Percentiles rank a stretch among this genome's conserved stretches.
These are phyloP conservation scores for Fraxinus velutina DNA, from an alignment of 305 asterid genomes.

Conservation along the genomic window DNA sequence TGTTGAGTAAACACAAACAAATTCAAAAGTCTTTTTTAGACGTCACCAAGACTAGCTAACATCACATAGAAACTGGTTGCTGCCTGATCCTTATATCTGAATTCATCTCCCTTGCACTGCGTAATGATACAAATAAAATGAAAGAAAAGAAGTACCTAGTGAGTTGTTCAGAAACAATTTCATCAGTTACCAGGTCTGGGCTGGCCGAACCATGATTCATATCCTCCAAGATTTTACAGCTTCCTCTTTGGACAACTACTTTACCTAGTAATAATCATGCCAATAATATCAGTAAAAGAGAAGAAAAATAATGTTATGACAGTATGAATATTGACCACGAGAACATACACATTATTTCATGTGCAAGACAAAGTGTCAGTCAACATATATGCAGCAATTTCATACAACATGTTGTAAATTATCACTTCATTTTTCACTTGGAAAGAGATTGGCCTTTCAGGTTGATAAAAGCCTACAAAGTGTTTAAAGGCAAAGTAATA, in stretches of 20 bases:
- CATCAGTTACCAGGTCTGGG: conserved; percentile 66
- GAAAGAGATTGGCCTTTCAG: not conserved
- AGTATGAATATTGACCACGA: not conserved
- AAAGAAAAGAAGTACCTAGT: conserved; percentile 55
- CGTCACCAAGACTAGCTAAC: not conserved
- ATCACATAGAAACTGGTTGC: not conserved
- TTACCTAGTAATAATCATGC: conserved; percentile 12
- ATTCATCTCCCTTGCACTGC: not conserved
- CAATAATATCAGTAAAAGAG: conserved; percentile 4
- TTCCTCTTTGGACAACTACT: conserved; percentile 24
- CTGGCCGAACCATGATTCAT: conserved; percentile 26
- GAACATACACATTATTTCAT: not conserved
- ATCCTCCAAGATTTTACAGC: conserved; percentile 24
- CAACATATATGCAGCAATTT: not conserved
- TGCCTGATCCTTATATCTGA: not conserved
- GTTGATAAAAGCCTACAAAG: not conserved
- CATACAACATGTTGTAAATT: conserved; percentile 1
- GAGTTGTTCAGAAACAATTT: conserved; percentile 88
- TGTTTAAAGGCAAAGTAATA: not conserved
- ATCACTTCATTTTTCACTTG: conserved; percentile 5
- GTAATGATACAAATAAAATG: not conserved
- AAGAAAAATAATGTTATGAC: not conserved
- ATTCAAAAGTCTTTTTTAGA: not conserved
- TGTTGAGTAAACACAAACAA: too few relatives aligned
- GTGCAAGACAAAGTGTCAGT: not conserved